A percentile compares a stretch with the other conserved stretches of the same genome.
Conservation (phyloP, 139 green algal genomes). For the Microglena sp. region DNA sequence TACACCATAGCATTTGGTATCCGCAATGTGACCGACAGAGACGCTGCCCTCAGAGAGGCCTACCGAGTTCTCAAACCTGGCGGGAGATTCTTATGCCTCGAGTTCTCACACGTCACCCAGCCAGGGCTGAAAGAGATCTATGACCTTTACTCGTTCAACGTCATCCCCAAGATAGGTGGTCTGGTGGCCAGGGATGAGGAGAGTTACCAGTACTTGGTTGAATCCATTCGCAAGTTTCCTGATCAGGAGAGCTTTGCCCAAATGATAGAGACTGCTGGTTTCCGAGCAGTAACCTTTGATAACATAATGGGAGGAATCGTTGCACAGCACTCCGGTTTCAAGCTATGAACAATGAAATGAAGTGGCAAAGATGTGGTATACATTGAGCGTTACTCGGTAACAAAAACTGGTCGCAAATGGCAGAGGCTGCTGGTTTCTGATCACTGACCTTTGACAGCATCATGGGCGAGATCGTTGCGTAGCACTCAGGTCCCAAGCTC, state of each 20-base stretch:
- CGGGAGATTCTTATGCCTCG: slow-evolving; percentile 84
- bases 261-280: slow-evolving; percentile 77
- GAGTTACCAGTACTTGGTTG: slow-evolving; percentile 96
- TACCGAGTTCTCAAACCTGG: slow-evolving; percentile 70
- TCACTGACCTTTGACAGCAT: slow-evolving; percentile 78
- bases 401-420: slow-evolving; percentile 65
- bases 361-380: too few species aligned
- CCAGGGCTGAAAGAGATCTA: slow-evolving; percentile 74
- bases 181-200: slow-evolving; percentile 73
- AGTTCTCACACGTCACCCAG: slow-evolving; percentile 75
- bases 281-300: slow-evolving; percentile 71
- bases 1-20: slow-evolving; percentile 99
- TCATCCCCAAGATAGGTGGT: slow-evolving; percentile 85
- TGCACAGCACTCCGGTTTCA: slow-evolving; percentile 92
- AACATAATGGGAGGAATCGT: slow-evolving; percentile 82
- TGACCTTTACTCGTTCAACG: slow-evolving; percentile 89
- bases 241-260: slow-evolving; percentile 58
- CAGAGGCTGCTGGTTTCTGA: slow-evolving; percentile 73
- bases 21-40: slow-evolving; percentile 84
- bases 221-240: slow-evolving; percentile 94
- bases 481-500: slow-evolving; percentile 91
- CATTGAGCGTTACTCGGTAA: slow-evolving; percentile 83
- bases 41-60: slow-evolving; percentile 75
- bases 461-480: slow-evolving; percentile 80
- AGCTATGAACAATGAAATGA: slow-evolving; percentile 49